Conservation (phyloP, 1,139 yeast genomes). For the Taiozyma onychis region DNA sequence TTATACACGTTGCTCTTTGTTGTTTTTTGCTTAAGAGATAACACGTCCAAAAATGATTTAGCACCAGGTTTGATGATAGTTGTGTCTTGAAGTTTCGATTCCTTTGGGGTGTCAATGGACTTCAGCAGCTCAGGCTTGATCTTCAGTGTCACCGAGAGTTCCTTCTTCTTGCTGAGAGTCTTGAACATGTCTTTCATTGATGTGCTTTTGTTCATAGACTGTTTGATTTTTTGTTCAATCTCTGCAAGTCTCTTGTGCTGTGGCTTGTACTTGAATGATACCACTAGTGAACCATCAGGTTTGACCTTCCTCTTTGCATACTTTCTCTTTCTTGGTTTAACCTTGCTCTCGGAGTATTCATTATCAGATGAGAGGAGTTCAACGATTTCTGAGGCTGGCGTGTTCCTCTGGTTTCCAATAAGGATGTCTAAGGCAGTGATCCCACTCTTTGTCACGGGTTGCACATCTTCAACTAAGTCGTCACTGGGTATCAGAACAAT, state of each 20-base stretch:
- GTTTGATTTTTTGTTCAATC: constrained; percentile 31
- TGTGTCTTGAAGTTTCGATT: constrained; percentile 9
- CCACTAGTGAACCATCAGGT: constrained; percentile 2
- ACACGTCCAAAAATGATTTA: constrained; percentile 7
- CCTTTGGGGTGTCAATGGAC: not conserved
- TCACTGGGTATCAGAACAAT: not conserved
- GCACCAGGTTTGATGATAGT: constrained; percentile 7
- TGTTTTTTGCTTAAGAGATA: constrained; percentile 5
- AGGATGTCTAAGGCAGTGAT: constrained; percentile 5
- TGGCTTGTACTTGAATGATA: constrained; percentile 19
- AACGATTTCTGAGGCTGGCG: constrained; percentile 7
- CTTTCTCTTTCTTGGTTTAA: constrained; percentile 1
- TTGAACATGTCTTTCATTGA: constrained; percentile 33
- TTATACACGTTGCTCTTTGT: constrained; percentile 15
- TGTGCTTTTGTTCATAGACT: constrained; percentile 22
- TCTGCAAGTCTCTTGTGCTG: constrained; percentile 23
- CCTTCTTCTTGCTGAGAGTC: constrained; percentile 19
- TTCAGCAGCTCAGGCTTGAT: constrained; percentile 14
- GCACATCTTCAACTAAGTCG: not conserved
- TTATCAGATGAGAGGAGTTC: constrained; percentile 16
- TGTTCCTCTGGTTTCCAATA: constrained; percentile 1
- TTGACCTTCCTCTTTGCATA: constrained; percentile 1
- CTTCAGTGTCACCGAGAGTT: constrained; percentile 23
- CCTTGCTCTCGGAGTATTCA: not conserved
- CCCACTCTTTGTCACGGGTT: not conserved